Base-by-base conservation (phyloP, 495 filamentous ascomycete genomes). In the Aspergillus coremiiformis region DNA sequence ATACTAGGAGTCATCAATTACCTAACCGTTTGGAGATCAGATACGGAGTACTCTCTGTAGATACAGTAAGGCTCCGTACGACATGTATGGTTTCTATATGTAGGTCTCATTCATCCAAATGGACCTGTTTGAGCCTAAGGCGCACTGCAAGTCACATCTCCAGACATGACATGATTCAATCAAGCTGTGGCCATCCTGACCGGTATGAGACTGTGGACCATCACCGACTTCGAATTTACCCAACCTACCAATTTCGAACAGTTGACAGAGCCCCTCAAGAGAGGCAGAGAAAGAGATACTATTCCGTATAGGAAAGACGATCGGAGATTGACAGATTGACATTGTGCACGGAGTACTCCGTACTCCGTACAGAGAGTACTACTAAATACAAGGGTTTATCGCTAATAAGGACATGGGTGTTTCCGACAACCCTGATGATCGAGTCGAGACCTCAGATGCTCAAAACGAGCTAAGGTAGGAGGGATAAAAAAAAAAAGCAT, bases 161-260 rank as follows among this genome's bases (percentile, higher is more conserved):
- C 9, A 52, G 17, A 11, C 19, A 9, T 29, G 20, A 21, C 3
- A 48, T n/a, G 43, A 43, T 12, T 11, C 26, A 11, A 33, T 47
- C 10, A 48, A 35, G 6, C 53, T 47, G 19, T 59, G 53, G 27
- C n/a, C n/a, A n/a, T n/a, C n/a, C n/a, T n/a, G n/a, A n/a, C n/a
- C n/a, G n/a, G n/a, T n/a, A n/a, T n/a, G n/a, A n/a, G n/a, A n/a
- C n/a, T n/a, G n/a, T n/a, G n/a, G n/a, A n/a, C n/a, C n/a, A n/a
- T n/a, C n/a, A n/a, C n/a, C n/a, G n/a, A n/a, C n/a, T n/a, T n/a
- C n/a, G n/a, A n/a, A n/a, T n/a, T n/a, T n/a, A n/a, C n/a, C n/a
- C n/a, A n/a, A n/a, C n/a, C n/a, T n/a, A n/a, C n/a, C n/a, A n/a
- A n/a, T n/a, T n/a, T n/a, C n/a, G n/a, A n/a, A n/a, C n/a, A n/a